phyloP scores from a whole-genome alignment of 805 yeast genomes.

The Wickerhamiella azymoides region DNA sequence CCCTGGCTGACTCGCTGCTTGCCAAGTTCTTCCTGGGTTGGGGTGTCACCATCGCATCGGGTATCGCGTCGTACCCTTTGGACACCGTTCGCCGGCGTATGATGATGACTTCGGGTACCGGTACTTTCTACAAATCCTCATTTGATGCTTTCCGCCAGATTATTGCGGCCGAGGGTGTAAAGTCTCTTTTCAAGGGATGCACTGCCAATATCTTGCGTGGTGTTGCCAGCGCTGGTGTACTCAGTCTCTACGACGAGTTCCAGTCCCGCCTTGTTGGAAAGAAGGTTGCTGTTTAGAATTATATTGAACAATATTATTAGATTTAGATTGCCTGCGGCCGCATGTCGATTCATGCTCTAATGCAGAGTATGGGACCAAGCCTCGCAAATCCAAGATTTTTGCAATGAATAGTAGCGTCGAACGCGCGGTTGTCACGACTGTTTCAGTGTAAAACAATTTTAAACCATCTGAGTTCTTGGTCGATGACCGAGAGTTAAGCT shows the following conservation, averaged over 20 bases:
- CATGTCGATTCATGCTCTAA: too few species aligned
- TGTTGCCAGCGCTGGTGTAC: slow-evolving; percentile 98
- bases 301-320: not conserved
- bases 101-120: slow-evolving; percentile 98
- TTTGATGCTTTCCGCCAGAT: slow-evolving; percentile 76
- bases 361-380: too few species aligned
- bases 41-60: slow-evolving; percentile 92
- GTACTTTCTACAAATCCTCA: slow-evolving; percentile 82
- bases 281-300: not conserved
- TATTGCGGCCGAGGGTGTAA: slow-evolving; percentile 83
- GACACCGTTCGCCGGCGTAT: slow-evolving; percentile 97
- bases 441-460: too few species aligned
- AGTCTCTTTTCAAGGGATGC: slow-evolving; percentile 89
- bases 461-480: too few species aligned
- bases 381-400: too few species aligned
- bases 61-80: slow-evolving; percentile 94
- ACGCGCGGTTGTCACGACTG: too few species aligned
- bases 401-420: too few species aligned
- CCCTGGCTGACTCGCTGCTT: slow-evolving; percentile 76
- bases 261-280: slow-evolving; percentile 27
- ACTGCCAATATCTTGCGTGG: slow-evolving; percentile 98
- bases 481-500: not conserved
- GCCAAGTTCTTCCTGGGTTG: slow-evolving; percentile 91
- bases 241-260: slow-evolving; percentile 88
- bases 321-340: too few species aligned